Percentiles rank a stretch among this genome's conserved stretches.
Evolutionary conservation across 2,329 filamentous ascomycete genomes (phyloP).

Genomic region (Curvularia sp.): DNA sequence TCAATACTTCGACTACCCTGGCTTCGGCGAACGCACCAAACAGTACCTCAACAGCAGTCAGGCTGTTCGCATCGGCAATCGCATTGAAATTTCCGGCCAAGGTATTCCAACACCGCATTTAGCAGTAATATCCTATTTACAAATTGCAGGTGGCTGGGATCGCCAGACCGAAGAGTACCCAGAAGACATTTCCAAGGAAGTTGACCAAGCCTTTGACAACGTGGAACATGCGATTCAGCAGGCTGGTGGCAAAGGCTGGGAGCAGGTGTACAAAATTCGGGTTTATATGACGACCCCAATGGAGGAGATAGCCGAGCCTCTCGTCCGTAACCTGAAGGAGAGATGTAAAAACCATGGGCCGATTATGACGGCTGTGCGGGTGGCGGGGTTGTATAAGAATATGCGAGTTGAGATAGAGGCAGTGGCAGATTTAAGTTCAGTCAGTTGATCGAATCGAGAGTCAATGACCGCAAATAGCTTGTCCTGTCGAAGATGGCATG

Average conservation of each 20-base stretch:
- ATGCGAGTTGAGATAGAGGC: constrained; percentile 41
- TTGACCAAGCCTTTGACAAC: constrained; percentile 45
- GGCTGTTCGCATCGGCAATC: constrained; percentile 37
- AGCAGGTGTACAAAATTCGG: constrained; percentile 54
- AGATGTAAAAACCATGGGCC: constrained; percentile 37
- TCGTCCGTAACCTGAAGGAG: constrained; percentile 28
- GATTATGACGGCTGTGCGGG: constrained; percentile 34
- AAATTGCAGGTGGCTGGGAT: not conserved
- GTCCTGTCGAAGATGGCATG: not conserved
- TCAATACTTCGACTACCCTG: not conserved
- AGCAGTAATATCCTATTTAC: not conserved
- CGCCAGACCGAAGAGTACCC: not conserved
- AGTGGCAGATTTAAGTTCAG: constrained; percentile 19
- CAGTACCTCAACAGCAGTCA: constrained; percentile 32
- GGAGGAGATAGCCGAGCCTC: constrained; percentile 19
- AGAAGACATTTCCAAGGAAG: not conserved
- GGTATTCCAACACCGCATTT: not conserved
- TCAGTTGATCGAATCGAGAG: too few species aligned
- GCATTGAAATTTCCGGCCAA: constrained; percentile 32
- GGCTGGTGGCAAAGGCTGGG: constrained; percentile 62
- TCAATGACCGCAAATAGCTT: not conserved
- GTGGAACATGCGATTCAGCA: constrained; percentile 60
- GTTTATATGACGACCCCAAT: constrained; percentile 28
- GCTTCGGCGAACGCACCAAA: not conserved
- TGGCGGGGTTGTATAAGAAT: constrained; percentile 27